Base-by-base conservation (phyloP, 116 monocot genomes). In the Phalaenopsis hybrid region DNA sequence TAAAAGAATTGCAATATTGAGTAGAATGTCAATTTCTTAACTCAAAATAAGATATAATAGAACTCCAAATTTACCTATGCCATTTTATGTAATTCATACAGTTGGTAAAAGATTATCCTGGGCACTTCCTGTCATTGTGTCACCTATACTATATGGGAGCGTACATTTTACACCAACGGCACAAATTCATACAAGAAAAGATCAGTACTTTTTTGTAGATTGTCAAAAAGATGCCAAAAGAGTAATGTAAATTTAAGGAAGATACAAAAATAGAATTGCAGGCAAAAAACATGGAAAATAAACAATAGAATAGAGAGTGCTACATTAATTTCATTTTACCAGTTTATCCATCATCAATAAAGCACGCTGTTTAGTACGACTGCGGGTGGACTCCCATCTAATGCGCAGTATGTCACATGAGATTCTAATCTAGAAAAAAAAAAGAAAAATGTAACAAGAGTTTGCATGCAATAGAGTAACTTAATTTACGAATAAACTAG, bases 341-440 rank as follows among this genome's bases (percentile, higher is more conserved):
- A 99, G 79, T 76, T 94, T 92, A 50, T 91, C 86, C 99, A 99
- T 95, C 95, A 99, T 95, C 65, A 99, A 74, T 49, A 95, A 86
- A 79, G 99, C 92, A 67, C 99, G 88, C 74, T 95, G 84, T 84
- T 99, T 99, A 61, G 99, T 99, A 41, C 88, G 99, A 85, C 84
- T 85, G 76, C 99, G 99, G 61, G 87, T 90, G 25, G 94, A 93
- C 82, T 99, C 99, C 99, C 99, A 99, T 69, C 92, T 88, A 69
- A 92, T 83, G 44, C 99, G 95, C 55, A 99, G 78, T 41, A 95
- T 91, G 74, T 91, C 89, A 85, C 89, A 95, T 45, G 92, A 91
- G 81, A 84, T 86, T 84, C 82, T 89, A 76, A 95, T 88, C 99
- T 99, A 77, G 33, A 86, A 85, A 59, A 17, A 81, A 45, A 77